These are phyloP conservation scores for Lotmaria passim DNA, from an alignment of 208 protist species.

Conservation along the genomic window DNA sequence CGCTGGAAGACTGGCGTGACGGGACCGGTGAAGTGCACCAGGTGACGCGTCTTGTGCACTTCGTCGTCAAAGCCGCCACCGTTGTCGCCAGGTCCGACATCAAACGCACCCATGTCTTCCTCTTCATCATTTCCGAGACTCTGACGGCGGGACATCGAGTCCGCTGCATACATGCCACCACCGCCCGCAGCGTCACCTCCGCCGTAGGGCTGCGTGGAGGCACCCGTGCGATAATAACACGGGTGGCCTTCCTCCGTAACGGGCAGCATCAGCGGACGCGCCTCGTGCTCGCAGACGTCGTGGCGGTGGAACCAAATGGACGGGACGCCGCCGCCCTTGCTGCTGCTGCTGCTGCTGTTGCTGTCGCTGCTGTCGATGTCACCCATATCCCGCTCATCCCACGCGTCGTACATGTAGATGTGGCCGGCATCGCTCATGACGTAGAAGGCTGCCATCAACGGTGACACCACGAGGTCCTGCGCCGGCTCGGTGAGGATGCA, in stretches of 20 bases:
- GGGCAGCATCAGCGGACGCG: conserved; percentile 23
- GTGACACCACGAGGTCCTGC: conserved; percentile 63
- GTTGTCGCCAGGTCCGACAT: neutral
- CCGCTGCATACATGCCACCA: too few species aligned
- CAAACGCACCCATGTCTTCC: conserved; percentile 9
- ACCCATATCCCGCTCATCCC: conserved; percentile 56
- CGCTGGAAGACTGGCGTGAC: conserved; percentile 32
- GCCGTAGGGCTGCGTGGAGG: conserved; percentile 8
- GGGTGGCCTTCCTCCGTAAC: conserved; percentile 38
- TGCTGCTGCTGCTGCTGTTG: neutral
- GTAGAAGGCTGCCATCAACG: conserved; percentile 74
- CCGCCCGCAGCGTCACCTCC: too few species aligned
- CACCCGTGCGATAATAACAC: conserved; percentile 21
- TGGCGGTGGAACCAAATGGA: neutral
- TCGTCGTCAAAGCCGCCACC: conserved; percentile 4
- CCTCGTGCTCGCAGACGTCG: conserved; percentile 13
- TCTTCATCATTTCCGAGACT: conserved; percentile 4
- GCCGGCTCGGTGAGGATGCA: conserved; percentile 49
- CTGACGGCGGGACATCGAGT: neutral
- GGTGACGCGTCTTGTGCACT: conserved; percentile 16
- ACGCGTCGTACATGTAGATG: conserved; percentile 74
- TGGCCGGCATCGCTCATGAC: conserved; percentile 59
- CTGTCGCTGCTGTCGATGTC: conserved; percentile 3
- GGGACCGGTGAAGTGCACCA: conserved; percentile 28
- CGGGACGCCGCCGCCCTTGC: neutral